Conservation (phyloP, 371 early-diverging fungal genomes). For the Mortierella sp. region DNA sequence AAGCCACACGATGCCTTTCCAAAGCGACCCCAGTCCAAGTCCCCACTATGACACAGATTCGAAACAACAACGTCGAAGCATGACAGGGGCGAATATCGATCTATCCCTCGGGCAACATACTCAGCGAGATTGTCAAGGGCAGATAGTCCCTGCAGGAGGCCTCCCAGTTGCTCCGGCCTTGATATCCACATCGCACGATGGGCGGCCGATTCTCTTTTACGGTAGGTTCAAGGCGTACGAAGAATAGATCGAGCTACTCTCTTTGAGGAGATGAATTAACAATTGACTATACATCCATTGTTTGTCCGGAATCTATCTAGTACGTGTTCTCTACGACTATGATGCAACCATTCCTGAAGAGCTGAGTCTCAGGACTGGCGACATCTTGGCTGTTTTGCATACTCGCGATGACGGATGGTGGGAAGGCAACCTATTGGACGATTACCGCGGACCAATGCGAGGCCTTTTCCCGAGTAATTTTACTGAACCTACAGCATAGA, state of each 20-base stretch:
- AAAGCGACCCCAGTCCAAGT: neutral
- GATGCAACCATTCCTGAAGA: constrained; percentile 84
- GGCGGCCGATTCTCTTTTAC: constrained; percentile 46
- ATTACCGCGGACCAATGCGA: constrained; percentile 43
- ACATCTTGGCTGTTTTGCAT: constrained; percentile 80
- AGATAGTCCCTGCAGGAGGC: neutral
- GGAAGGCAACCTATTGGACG: constrained; percentile 75
- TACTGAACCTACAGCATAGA: constrained; percentile 61
- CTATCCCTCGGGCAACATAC: neutral
- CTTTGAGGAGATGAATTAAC: neutral
- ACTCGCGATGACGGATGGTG: constrained; percentile 81
- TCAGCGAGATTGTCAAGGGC: constrained; percentile 20
- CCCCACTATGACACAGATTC: neutral
- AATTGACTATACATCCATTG: neutral
- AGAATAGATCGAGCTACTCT: constrained; percentile 23
- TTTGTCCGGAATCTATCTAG: constrained; percentile 58
- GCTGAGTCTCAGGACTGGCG: constrained; percentile 79
- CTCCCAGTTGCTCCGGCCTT: neutral
- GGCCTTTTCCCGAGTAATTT: constrained; percentile 78
- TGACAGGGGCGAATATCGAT: constrained; percentile 10
- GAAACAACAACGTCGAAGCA: constrained; percentile 6
- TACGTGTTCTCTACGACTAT: constrained; percentile 88
- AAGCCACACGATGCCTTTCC: constrained; percentile 38
- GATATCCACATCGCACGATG: constrained; percentile 26
- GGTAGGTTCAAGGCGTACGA: constrained; percentile 25